Evolutionary conservation across 202 grass and related monocot species (phyloP), one percentile per base, ranked within the genome.

Genomic region (Schoenoplectus tabernaemontani): DNA sequence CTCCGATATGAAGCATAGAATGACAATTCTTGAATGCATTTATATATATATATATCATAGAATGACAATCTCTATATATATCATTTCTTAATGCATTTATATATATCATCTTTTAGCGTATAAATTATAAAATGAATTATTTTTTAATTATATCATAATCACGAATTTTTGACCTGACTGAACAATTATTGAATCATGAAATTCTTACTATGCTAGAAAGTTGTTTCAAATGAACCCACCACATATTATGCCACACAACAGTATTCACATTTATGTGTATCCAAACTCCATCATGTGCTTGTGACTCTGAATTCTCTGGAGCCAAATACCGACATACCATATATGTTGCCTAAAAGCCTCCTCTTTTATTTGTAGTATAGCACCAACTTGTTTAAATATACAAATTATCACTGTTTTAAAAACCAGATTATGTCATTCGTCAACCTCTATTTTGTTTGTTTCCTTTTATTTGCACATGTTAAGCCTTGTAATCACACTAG

Each of bases 401-500:
- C 44, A 36, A 76, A 51, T 5, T 50, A 38, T 36, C 57, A 62
- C 11, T 30, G 42, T 28, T 71, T 3, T 19, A 1, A 23, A 64
- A 71, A 16, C 67, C 42, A 48, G 66, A 17, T 70, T 48, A 71
- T 71, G 42, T 16, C 70, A 37, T 76, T 76, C 71, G 47, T 76
- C 42, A 65, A 80, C 42, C 59, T 80, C 24, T 66, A 30, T 62
- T 78, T 78, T 78, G 76, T 78, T 78, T 53, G 44, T n/a, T 75
- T 75, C 47, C 70, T 75, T 54, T 54, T 75, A 75, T 70, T 70
- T 44, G 39, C 64, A 70, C 38, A 1, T 23, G 66, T 23, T 70
- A 28, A 47, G 17, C 66, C 66, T 70, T 75, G 71, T 76, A 76
- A 56, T 76, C 46, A 56, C 71, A 5, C 30, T 9, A 8, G 4